phyloP scores from a whole-genome alignment of 1,139 yeast species.

The Debaryomyces sp. region DNA sequence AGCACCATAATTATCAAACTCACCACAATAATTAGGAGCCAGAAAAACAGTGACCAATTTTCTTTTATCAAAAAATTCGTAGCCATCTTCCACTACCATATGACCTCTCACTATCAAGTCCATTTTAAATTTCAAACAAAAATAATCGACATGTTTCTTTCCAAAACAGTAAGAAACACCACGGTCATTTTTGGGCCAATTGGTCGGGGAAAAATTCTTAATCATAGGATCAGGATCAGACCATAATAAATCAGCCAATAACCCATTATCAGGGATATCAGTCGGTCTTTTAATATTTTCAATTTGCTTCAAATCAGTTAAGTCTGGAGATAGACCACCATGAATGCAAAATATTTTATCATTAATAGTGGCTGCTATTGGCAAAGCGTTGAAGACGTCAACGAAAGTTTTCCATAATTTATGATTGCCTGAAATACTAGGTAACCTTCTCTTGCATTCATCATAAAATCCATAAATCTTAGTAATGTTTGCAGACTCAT shows the following conservation, averaged over 20 bases:
- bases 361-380: conserved; percentile 84
- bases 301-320: conserved; percentile 66
- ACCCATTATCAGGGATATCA: conserved; percentile 83
- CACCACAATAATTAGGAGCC: conserved; percentile 93
- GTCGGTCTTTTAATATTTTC: conserved; percentile 77
- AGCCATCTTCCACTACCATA: conserved; percentile 94
- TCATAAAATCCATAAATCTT: conserved; percentile 96
- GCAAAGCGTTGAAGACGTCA: conserved; percentile 83
- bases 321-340: conserved; percentile 84
- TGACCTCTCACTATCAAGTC: conserved; percentile 86
- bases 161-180: conserved; percentile 88
- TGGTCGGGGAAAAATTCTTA: conserved; percentile 39
- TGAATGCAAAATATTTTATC: conserved; percentile 87
- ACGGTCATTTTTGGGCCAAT: conserved; percentile 84
- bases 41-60: conserved; percentile 81
- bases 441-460: conserved; percentile 87
- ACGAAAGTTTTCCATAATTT: conserved; percentile 77
- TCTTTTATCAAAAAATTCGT: conserved; percentile 79
- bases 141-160: conserved; percentile 68
- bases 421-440: conserved; percentile 46
- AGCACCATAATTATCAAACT: conserved; percentile 89
- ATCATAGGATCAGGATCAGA: conserved; percentile 79
- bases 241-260: conserved; percentile 83
- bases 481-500: conserved; percentile 95
- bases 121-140: conserved; percentile 69